Conservation (phyloP, 148 eudicot species). For the Bassia scoparia region DNA sequence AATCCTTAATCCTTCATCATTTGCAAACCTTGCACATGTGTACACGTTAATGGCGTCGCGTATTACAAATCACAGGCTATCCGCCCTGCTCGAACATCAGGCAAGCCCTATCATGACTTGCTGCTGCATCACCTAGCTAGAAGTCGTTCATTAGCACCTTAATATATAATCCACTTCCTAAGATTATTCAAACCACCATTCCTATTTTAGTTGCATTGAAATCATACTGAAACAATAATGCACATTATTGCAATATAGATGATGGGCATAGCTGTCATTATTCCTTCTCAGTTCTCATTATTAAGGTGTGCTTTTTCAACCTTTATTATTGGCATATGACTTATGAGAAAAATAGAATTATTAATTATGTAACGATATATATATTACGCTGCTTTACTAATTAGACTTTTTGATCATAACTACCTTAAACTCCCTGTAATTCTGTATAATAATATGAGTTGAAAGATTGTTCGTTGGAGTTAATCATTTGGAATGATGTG, state of each 20-base stretch:
- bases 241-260: constrained; percentile 11
- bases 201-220: not conserved
- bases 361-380: not conserved
- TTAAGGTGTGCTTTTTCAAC: constrained; percentile 20
- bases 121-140: no score
- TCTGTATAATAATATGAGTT: not conserved
- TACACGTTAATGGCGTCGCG: no score
- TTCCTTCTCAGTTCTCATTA: not conserved
- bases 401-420: constrained; percentile 20
- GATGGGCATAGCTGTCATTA: constrained; percentile 12
- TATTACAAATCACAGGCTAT: no score
- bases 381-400: constrained; percentile 12
- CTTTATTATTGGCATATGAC: constrained; percentile 20
- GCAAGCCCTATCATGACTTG: no score
- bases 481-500: constrained; percentile 27
- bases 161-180: no score
- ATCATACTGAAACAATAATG: not conserved
- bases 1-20: no score
- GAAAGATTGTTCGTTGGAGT: constrained; percentile 12
- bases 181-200: not conserved
- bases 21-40: no score
- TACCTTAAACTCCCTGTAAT: constrained; percentile 18
- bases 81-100: no score
- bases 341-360: not conserved
- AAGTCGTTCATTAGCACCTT: no score